Evolutionary conservation across 768 basidiomycete genomes (phyloP), one percentile per base, ranked within the genome.

Genomic region (Mycena pura): DNA sequence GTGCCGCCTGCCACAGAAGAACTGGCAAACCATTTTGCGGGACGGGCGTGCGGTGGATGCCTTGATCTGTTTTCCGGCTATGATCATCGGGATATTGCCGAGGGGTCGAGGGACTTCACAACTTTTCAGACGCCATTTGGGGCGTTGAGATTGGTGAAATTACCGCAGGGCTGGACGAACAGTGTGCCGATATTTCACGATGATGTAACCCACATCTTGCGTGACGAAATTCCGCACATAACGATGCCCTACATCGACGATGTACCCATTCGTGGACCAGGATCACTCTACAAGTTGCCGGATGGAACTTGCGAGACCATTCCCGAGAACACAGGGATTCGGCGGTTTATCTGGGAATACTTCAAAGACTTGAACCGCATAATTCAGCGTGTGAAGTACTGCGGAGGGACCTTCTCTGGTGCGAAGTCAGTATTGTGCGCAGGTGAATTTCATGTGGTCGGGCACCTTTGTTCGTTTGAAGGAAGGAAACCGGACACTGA

Each of bases 101-200:
- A 62, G 2, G 59, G 63, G 2, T 76, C 67, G 0, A 32, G 66
- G 1, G 70, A 75, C 31, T 57, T 74, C 7, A 77, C 73, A 0
- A 73, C 69, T 0, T 77, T 76, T 46, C 64, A 69, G 45, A 70
- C 65, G 0, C 72, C 69, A 1, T 51, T 69, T 13, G 69, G 73
- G 0, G 52, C 67, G 0, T 28, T 69, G 1, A 52, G 66, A 0
- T 62, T 76, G 0, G 66, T 63, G 0, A 62, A 64, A 0, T 41
- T 77, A 0, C 72, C 72, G 0, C 73, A 73, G 68, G 77, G 75
- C 0, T 70, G 69, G 58, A 73, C 75, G 0, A 76, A 78, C n/a
- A 64, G 67, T 0, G 68, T 72, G 0, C 69, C 69, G 0, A 70
- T 75, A 2, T 73, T 75, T 34, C 72, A 78, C 6, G 70, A 64